Conservation (phyloP, 345 rosid species). For the Pugionium cornutum region DNA sequence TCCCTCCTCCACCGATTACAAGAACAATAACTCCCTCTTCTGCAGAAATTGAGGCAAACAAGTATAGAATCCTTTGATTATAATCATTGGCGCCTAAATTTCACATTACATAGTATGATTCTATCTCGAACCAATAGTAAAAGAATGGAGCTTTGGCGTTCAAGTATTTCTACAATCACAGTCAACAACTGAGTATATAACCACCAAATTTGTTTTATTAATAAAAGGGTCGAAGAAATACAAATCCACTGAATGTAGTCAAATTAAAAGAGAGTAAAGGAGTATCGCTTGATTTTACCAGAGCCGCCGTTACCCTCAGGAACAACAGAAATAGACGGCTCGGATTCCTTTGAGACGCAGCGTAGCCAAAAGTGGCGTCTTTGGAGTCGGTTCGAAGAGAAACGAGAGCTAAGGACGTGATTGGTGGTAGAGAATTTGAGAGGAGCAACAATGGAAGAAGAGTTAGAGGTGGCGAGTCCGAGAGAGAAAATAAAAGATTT, state of each 20-base stretch:
- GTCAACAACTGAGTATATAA: neutral
- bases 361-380: constrained; percentile 28
- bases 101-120: neutral
- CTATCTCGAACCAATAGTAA: constrained; percentile 1
- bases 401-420: constrained; percentile 26
- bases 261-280: constrained; percentile 5
- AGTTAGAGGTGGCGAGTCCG: constrained; percentile 37
- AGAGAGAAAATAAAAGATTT: constrained; percentile 33
- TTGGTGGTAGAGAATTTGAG: constrained; percentile 35
- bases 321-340: constrained; percentile 31
- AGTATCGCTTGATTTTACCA: constrained; percentile 31
- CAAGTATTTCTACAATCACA: neutral
- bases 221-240: constrained; percentile 6
- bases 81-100: neutral
- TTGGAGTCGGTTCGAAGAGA: constrained; percentile 20
- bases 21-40: constrained; percentile 66
- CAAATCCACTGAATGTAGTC: neutral
- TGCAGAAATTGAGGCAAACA: constrained; percentile 34
- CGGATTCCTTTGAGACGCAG: constrained; percentile 38
- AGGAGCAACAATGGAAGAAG: constrained; percentile 29
- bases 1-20: constrained; percentile 97
- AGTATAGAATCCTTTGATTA: neutral
- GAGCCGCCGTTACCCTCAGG: constrained; percentile 28
- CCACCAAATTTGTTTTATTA: neutral
- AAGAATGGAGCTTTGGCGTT: neutral